A percentile compares a stretch with the other conserved stretches of the same genome.
Evolutionary conservation across 805 yeast genomes (phyloP).

Genomic region (Pichia kluyveri): DNA sequence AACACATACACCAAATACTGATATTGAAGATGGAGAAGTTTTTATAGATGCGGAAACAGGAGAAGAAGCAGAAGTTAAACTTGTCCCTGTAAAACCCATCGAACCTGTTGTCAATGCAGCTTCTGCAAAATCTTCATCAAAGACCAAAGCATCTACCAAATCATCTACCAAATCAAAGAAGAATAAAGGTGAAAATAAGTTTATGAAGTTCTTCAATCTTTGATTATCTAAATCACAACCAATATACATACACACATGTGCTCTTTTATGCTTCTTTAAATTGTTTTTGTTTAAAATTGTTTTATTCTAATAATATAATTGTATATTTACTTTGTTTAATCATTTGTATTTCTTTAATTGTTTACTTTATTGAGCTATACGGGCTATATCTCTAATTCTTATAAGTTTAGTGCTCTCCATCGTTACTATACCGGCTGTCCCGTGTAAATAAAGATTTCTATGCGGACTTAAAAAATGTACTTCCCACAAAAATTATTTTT

Average conservation of each 20-base stretch:
- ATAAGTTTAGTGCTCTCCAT: too few species aligned
- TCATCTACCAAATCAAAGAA: neutral
- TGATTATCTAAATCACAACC: neutral
- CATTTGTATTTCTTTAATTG: neutral
- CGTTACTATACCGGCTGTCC: too few species aligned
- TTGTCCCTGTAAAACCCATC: neutral
- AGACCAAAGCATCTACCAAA: neutral
- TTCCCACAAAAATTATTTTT: too few species aligned
- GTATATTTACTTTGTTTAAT: neutral
- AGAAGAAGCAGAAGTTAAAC: neutral
- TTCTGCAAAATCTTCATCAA: neutral
- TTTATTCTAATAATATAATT: neutral
- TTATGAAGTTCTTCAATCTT: conserved; percentile 23
- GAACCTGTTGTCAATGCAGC: too few species aligned
- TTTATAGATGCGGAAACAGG: neutral
- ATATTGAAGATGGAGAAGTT: neutral
- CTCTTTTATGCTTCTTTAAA: neutral
- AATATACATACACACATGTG: neutral
- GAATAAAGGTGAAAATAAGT: conserved; percentile 10
- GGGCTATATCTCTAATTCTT: too few species aligned
- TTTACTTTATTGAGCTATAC: too few species aligned
- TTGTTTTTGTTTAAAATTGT: neutral
- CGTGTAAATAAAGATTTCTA: too few species aligned
- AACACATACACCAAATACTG: neutral
- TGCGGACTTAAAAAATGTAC: too few species aligned